Conservation (phyloP, 1,284 basidiomycete species). For the Sphaerobolus stellatus region DNA sequence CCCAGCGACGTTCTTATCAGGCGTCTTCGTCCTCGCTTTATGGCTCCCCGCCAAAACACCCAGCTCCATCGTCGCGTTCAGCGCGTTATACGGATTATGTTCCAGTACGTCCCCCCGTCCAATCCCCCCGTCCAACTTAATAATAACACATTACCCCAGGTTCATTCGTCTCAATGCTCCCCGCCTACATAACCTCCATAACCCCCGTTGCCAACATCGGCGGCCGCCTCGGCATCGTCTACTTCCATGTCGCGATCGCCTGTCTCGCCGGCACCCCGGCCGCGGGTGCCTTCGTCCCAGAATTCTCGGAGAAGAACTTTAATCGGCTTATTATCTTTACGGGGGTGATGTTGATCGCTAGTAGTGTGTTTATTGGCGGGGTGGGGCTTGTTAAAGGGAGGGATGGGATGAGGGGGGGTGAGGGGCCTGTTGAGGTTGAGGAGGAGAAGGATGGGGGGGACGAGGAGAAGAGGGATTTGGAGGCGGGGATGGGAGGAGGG, state of each 20-base stretch:
- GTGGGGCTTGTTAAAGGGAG: no score
- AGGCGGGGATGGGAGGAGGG: no score
- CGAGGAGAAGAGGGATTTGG: no score
- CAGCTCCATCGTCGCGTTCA: constrained; percentile 50
- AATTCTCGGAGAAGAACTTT: constrained; percentile 26
- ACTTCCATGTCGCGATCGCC: constrained; percentile 28
- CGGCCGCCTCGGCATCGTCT: constrained; percentile 29
- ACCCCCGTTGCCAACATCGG: constrained; percentile 35
- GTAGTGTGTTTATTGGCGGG: constrained; percentile 7
- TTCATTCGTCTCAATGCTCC: constrained; percentile 60
- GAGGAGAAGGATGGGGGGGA: no score
- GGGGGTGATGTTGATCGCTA: constrained; percentile 18
- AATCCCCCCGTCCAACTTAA: neutral
- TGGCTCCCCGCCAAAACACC: constrained; percentile 52
- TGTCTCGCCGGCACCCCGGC: constrained; percentile 31
- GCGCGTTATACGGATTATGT: constrained; percentile 54
- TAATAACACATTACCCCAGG: constrained; percentile 37
- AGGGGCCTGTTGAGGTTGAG: no score
- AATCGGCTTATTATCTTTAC: constrained; percentile 33
- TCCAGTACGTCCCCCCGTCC: constrained; percentile 22
- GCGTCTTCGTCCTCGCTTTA: constrained; percentile 53
- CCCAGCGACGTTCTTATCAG: constrained; percentile 58
- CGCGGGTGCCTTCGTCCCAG: constrained; percentile 32
- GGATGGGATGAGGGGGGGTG: no score
- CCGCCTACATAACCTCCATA: constrained; percentile 63